Evolutionary conservation across 2,329 filamentous ascomycete genomes (phyloP), one percentile per base, ranked within the genome.

Genomic region (Beauveria bassiana): DNA sequence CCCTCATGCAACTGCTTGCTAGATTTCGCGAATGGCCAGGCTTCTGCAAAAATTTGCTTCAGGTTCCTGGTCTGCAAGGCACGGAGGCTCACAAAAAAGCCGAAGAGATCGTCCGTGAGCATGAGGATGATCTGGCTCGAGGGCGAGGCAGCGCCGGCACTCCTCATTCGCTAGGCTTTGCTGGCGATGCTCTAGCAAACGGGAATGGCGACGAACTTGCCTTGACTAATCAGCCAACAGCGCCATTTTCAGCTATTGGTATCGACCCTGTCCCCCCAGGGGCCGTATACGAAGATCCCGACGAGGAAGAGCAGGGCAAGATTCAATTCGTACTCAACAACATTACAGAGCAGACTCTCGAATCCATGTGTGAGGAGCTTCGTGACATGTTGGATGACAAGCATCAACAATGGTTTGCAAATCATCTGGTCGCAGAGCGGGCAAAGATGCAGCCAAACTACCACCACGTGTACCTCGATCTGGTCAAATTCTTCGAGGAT

Each of bases 361-460:
- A 90, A 58, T 83, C 88, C 46, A 97, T 97, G 75, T 88, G 93
- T 69, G 81, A 82, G 59, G 92, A 97, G 66, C 83, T 99, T 43
- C 87, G 86, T 55, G 87, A 91, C 45, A 86, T 90, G 50, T 77
- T 99, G 53, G 86, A 91, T 56, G 85, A 89, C 59, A 86, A 87
- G 66, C 89, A 97, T 72, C 90, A 96, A 69, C 91, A 96, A 70
- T 99, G 95, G 95, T 99, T 99, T 70, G 95, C 96, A 7, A 87
- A 87, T 53, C 96, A 98, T 70, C 81, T 99, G 10, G 95, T 99
- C 3, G 93, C 97, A 70, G 91, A 97, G 72, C 91, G 96, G 51
- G 96, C 93, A 38, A 98, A 97, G 75, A 88, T 96, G 79, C 93
- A 99, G 72, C 93, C 93, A 6, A 99, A 99, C 73, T 98, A 96